These are phyloP conservation scores for Irpex lacteus DNA, from an alignment of 1,284 basidiomycete genomes.

Conservation along the genomic window DNA sequence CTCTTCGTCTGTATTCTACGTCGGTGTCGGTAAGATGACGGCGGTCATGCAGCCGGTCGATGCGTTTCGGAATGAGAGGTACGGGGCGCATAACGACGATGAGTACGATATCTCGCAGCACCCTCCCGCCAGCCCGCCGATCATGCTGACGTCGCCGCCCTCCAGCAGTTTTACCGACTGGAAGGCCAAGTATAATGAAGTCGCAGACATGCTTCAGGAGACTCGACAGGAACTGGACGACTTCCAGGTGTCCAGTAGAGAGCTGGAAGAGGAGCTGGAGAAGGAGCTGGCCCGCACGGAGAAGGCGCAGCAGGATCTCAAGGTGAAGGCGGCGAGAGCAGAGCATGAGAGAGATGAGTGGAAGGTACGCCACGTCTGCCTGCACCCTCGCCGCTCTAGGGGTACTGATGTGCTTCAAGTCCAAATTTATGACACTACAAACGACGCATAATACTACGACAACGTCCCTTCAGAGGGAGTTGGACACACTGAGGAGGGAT, in stretches of 20 bases:
- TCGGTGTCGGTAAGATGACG: slow-evolving; percentile 46
- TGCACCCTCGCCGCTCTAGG: neutral
- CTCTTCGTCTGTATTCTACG: slow-evolving; percentile 19
- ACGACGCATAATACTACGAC: slow-evolving; percentile 88
- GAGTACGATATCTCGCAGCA: slow-evolving; percentile 37
- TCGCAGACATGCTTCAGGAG: slow-evolving; percentile 81
- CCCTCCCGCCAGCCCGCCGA: neutral
- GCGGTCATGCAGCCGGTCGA: slow-evolving; percentile 61
- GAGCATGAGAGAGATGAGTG: slow-evolving; percentile 87
- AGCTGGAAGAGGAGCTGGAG: slow-evolving; percentile 92
- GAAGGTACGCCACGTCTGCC: slow-evolving; percentile 61
- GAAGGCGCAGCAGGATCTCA: slow-evolving; percentile 80
- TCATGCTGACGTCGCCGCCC: neutral
- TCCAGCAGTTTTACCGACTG: slow-evolving; percentile 51
- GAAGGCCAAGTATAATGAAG: slow-evolving; percentile 82
- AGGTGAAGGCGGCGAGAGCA: slow-evolving; percentile 68
- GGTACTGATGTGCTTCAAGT: slow-evolving; percentile 38
- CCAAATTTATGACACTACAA: slow-evolving; percentile 86
- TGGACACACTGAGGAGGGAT: slow-evolving; percentile 82
- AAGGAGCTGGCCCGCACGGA: slow-evolving; percentile 86
- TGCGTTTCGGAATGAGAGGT: slow-evolving; percentile 49
- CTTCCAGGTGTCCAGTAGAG: slow-evolving; percentile 88
- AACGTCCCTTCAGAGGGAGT: slow-evolving; percentile 82
- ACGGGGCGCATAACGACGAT: slow-evolving; percentile 59
- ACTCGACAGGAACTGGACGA: slow-evolving; percentile 88